Evolutionary conservation across 177 flowering plant genomes (phyloP), one percentile per base, ranked within the genome.

Genomic region (Vitis hybrid): DNA sequence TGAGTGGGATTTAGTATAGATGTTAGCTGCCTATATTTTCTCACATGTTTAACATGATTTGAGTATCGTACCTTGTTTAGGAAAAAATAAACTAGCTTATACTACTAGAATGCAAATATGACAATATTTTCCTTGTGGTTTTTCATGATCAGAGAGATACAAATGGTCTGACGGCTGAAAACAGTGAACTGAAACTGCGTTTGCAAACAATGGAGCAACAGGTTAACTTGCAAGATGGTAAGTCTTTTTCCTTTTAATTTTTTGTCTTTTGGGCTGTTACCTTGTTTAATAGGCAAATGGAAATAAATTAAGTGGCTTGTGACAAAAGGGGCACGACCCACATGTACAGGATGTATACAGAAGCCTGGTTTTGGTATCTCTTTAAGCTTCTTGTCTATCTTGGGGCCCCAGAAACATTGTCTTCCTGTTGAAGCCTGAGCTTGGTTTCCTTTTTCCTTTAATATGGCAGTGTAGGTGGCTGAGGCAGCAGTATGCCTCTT

Each of bases 201-300:
- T 69, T 93, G 86, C 95, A 89, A 68, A 85, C 98, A 55, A 88
- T 89, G 90, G 98, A 95, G 86, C 99, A 93, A 72, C 99, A 95
- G 75, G 97, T 92, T 75, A 91, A 93, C 81, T 78, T 95, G 82
- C 98, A 94, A 81, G 98, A 94, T 82, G 97, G 98, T 94, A 79
- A 79, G 86, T 13, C 48, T 31, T 22, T 22, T 31, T 16, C 65
- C 48, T 39, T 39, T 39, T 7, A 39, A 5, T 1, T 39, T 11
- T 26, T 33, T 51, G 48, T 72, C 57, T 62, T 61, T 70, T 48
- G 33, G 22, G 22, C 48, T 26, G 12, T 22, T 60, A 13, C 14
- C 10, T 60, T 60, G 45, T 60, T 60, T 60, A 13, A 60, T 60
- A 14, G 8, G n/a, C 39, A 39, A 39, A 60, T 60, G 4, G n/a